Evolutionary conservation across 768 basidiomycete genomes (phyloP), one percentile per base, ranked within the genome.

Genomic region (Basidioascus undulatus): DNA sequence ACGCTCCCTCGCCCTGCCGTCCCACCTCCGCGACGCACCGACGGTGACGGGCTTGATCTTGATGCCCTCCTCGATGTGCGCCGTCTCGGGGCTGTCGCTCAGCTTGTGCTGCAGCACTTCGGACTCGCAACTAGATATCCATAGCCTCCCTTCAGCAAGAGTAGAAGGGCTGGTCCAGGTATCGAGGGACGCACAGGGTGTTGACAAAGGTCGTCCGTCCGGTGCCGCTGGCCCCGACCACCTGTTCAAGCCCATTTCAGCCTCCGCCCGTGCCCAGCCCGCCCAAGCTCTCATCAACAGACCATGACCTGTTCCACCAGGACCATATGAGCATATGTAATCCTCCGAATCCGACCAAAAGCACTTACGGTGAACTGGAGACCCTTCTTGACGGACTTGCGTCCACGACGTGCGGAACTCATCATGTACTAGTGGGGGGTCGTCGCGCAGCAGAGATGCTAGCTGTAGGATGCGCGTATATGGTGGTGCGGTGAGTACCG

Each of bases 321-420:
- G n/a, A n/a, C 18, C n/a, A 32, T 13, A 21, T 35, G 23, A 26
- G 15, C 32, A 20, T 15, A 35, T 42, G 39, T 37, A 45, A 24
- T 30, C 32, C 32, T 43, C 42, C 42, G 47, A 46, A 32, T 70
- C 82, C 54, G 47, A 89, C 89, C 89, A 55, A 89, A 84, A 41
- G 94, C 89, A 82, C 86, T 86, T 53, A 94, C 60, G 50, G 89
- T 96, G 64, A 96, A 81, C 63, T 89, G 84, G 40, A 96, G 80
- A 57, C 87, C 89, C 72, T 94, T 94, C 67, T 94, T 96, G 61
- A 81, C 83, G 45, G 57, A 55, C 61, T 94, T 94, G 2, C 61
- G 49, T 11, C 54, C 54, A 5, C 48, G 48, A 39, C 48, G 46
- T 33, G 46, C 45, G 31, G 44, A 44, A 51, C 48, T 21, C 15